phyloP scores from a whole-genome alignment of 176 grass and related monocot species.

The Triticum urartu region DNA sequence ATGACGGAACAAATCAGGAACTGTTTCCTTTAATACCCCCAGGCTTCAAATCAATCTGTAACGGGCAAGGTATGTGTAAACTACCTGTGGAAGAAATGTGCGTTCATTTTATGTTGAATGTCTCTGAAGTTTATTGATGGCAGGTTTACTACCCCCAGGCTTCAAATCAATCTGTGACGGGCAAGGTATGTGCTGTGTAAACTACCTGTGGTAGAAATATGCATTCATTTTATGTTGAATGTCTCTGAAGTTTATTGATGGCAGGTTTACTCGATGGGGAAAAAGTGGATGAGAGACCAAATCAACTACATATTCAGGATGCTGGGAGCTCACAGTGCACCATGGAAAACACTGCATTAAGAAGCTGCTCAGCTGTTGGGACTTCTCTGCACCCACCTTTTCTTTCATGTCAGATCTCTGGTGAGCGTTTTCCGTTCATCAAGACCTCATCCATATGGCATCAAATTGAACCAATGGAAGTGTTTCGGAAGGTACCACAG shows the following conservation, averaged over 20 bases:
- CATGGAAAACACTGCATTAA: neutral
- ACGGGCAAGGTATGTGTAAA: slow-evolving; percentile 23
- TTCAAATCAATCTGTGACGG: slow-evolving; percentile 17
- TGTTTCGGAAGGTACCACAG: slow-evolving; percentile 42
- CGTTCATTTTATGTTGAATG: neutral
- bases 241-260: neutral
- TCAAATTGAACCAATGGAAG: slow-evolving; percentile 43
- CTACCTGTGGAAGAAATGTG: neutral
- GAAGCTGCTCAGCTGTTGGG: slow-evolving; percentile 11
- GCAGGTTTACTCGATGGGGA: neutral
- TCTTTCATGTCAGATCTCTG: neutral
- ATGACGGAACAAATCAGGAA: slow-evolving; percentile 25
- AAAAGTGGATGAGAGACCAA: slow-evolving; percentile 9
- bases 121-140: neutral
- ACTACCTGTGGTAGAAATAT: neutral
- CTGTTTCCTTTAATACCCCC: neutral
- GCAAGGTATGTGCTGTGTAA: slow-evolving; percentile 11
- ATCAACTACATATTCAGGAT: neutral
- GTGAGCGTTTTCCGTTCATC: slow-evolving; percentile 20
- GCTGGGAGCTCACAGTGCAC: neutral
- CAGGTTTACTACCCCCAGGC: neutral
- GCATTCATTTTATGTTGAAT: slow-evolving; percentile 1
- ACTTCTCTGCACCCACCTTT: slow-evolving; percentile 8
- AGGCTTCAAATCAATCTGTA: slow-evolving; percentile 12
- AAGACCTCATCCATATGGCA: slow-evolving; percentile 55